Percentiles rank a stretch among this genome's conserved stretches.
phyloP scores from a whole-genome alignment of 129 eudicot genomes.

The Solidago caesia region DNA sequence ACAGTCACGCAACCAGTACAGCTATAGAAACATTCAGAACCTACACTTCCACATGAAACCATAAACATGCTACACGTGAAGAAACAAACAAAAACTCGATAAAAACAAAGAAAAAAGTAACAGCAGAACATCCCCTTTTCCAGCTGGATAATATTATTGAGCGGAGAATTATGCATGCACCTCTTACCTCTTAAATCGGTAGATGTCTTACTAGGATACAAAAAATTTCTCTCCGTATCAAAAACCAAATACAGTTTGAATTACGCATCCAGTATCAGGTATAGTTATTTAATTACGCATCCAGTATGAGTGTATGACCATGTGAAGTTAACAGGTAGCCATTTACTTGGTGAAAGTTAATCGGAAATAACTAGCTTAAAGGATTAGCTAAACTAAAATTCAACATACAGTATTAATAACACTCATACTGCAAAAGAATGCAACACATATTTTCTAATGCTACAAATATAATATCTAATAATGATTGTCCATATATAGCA shows the following conservation, averaged over 20 bases:
- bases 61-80: slow-evolving; percentile 19
- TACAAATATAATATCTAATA: background rate
- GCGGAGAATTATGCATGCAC: background rate
- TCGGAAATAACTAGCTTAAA: too few species aligned
- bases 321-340: slow-evolving; percentile 9
- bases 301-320: background rate
- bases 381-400: too few species aligned
- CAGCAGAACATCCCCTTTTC: slow-evolving; percentile 11
- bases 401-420: too few species aligned
- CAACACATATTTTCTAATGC: background rate
- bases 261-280: background rate
- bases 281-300: background rate
- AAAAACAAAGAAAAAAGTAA: slow-evolving; percentile 3
- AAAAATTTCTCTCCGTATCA: background rate
- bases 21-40: slow-evolving; percentile 23
- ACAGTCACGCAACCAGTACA: slow-evolving; percentile 18
- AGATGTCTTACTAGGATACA: slow-evolving; percentile 3
- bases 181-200: background rate
- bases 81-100: slow-evolving; percentile 15
- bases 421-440: background rate
- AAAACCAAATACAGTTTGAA: slow-evolving; percentile 1
- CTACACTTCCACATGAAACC: slow-evolving; percentile 17
- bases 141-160: slow-evolving; percentile 21
- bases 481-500: slow-evolving; percentile 15
- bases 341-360: slow-evolving; percentile 12